These are phyloP conservation scores for Torulaspora microellipsoides DNA, from an alignment of 805 yeast species.

Conservation along the genomic window DNA sequence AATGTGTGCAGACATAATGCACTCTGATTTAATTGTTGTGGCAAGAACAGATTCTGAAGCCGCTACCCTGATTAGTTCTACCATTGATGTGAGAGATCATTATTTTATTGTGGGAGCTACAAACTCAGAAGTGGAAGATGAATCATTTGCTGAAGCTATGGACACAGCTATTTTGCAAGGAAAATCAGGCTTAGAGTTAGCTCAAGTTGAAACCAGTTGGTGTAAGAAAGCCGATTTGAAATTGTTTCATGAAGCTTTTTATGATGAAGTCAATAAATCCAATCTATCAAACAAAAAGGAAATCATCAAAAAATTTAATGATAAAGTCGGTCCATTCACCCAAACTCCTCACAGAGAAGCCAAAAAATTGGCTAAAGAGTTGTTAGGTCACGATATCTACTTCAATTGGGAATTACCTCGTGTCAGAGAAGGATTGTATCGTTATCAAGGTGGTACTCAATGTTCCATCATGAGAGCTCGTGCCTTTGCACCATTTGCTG, in stretches of 20 bases:
- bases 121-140: constrained; percentile 68
- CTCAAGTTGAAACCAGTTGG: constrained; percentile 79
- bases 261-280: constrained; percentile 69
- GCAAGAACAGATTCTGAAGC: constrained; percentile 98
- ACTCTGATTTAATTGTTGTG: constrained; percentile 77
- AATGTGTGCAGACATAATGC: constrained; percentile 91
- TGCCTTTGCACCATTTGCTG: constrained; percentile 92
- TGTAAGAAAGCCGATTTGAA: constrained; percentile 73
- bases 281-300: constrained; percentile 49
- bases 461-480: constrained; percentile 97
- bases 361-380: constrained; percentile 62
- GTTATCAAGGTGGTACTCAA: constrained; percentile 93
- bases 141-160: constrained; percentile 63
- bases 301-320: constrained; percentile 60
- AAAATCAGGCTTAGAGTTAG: constrained; percentile 63
- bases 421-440: constrained; percentile 94
- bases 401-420: constrained; percentile 95
- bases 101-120: constrained; percentile 88
- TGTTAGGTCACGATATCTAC: constrained; percentile 76
- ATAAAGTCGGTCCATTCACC: constrained; percentile 68
- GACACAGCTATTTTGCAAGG: constrained; percentile 77
- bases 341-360: constrained; percentile 78
- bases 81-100: constrained; percentile 93
- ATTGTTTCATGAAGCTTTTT: constrained; percentile 86
- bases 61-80: constrained; percentile 88